Base-by-base conservation (phyloP, 768 basidiomycete species). In the Hericium rajendrae region DNA sequence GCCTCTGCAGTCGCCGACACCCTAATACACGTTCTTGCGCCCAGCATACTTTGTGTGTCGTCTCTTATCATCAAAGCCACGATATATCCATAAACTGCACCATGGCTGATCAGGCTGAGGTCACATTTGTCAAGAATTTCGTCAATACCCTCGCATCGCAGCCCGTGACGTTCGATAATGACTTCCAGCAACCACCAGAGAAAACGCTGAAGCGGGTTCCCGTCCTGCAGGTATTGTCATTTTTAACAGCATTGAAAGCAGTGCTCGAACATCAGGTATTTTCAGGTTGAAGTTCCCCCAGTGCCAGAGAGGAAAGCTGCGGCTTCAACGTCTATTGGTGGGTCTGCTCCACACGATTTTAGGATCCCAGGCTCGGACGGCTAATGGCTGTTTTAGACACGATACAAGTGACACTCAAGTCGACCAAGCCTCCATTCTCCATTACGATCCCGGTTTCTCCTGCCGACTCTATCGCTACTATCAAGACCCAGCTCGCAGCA, bases 341-440 rank as follows among this genome's bases (percentile, higher is more conserved):
- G 56, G 68, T 60, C 41, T 18, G 20, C 38, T 48, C 32, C 26
- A 39, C 13, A 52, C 43, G 57, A 28, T 26, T 51, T 6, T 8
- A 32, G 32, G n/a, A 38, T 26, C 11, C 18, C 38, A 18, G 26
- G 32, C 39, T 37, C 16, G 50, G 48, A 32, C 48, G n/a, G 24
- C 56, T 59, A 12, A 49, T 54, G 54, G 40, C 37, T 52, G 53
- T 40, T 18, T 22, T 50, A 63, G 72, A 77, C 53, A 70, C 80
- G 32, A 72, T 97, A 63, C 75, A 75, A 20, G 71, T 99, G 63
- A 87, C 83, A 53, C 83, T 99, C 79, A 97, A 97, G 72, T 97
- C 91, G 51, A 76, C 84, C 66, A 98, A 98, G 68, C 97, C 97
- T 0, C 74, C 91, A 22, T 79, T 84, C 50, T 73, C 85, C 0